Evolutionary conservation across 257 asterid species (phyloP).

Genomic region (Ilex asprella): DNA sequence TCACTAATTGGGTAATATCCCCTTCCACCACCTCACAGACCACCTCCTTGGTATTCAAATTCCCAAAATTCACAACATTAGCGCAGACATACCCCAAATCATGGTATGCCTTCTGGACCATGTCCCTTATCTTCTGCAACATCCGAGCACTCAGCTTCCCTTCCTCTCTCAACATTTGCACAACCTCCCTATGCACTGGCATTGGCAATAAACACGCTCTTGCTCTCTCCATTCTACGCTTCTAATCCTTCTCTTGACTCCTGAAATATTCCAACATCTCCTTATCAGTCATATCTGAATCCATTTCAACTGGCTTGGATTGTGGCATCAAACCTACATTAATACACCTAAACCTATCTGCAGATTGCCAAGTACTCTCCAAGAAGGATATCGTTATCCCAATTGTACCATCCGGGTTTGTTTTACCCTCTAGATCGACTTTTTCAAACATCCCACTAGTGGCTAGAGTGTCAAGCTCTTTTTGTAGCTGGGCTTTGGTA

Average conservation of each 20-base stretch:
- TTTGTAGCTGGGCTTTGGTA: slow-evolving; percentile 78
- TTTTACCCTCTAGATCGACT: slow-evolving; percentile 72
- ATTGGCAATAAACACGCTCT: slow-evolving; percentile 86
- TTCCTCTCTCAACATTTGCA: slow-evolving; percentile 59
- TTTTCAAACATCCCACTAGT: slow-evolving; percentile 93
- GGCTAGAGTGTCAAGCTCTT: slow-evolving; percentile 82
- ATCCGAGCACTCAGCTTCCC: slow-evolving; percentile 84
- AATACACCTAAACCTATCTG: slow-evolving; percentile 79
- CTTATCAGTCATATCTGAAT: slow-evolving; percentile 91
- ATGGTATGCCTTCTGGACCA: slow-evolving; percentile 94
- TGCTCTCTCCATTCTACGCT: slow-evolving; percentile 64
- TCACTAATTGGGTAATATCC: slow-evolving; percentile 75
- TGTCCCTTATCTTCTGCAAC: slow-evolving; percentile 92
- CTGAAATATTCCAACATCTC: slow-evolving; percentile 58
- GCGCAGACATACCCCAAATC: slow-evolving; percentile 93
- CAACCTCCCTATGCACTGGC: slow-evolving; percentile 65
- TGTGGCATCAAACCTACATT: slow-evolving; percentile 88
- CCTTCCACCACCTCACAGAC: slow-evolving; percentile 99
- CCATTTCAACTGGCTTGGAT: slow-evolving; percentile 86
- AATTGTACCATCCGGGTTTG: slow-evolving; percentile 83
- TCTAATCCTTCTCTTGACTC: slow-evolving; percentile 73
- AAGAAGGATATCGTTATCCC: slow-evolving; percentile 61
- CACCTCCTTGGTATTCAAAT: slow-evolving; percentile 84
- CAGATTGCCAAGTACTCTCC: slow-evolving; percentile 86
- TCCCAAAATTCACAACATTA: slow-evolving; percentile 92